Base-by-base conservation (phyloP, 2,329 filamentous ascomycete species). In the Aspergillus sp. region DNA sequence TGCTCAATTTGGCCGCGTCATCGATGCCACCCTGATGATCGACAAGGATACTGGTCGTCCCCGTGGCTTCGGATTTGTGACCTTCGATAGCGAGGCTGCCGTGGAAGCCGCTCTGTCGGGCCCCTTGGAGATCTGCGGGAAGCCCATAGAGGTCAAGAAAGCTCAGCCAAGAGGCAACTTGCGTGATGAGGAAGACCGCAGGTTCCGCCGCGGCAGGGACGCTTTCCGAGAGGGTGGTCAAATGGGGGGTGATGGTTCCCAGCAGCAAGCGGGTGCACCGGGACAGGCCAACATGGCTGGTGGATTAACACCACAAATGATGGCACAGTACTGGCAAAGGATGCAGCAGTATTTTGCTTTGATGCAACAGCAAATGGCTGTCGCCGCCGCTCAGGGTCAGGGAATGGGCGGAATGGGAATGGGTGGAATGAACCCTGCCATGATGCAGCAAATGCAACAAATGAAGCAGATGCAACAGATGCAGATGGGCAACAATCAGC, bases 1-100 rank as follows among this genome's bases (percentile, higher is more conserved):
- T 80, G 92, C 90, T 71, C 91, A 96, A 72, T 99, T 98, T 70
- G 95, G 95, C 27, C 89, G 94, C 62, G 95, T 99, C 19, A 89
- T 99, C 41, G 95, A 99, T 78, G 95, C 95, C 2, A 99, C 95
- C 0, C 86, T 99, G 2, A 99, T 99, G 95, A 99, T 99, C 88
- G 95, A 99, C 76, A 99, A 99, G 79, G 95, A 99, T 76, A 99
- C 95, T 0, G 95, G 95, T n/a, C 87, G 95, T 42, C 95, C 95
- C 2, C 86, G 95, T 72, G 95, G 95, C 1, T 99, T 99, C 71
- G 95, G 95, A 13, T 99, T 99, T 75, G 95, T 99, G 56, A 99
- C 95, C 0, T 99, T 99, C 69, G 95, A 99, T 78, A 96, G 89
- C 67, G 95, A 99, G 71, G 88, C 91, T 15, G 95, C 95, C 17